Conservation (phyloP, 108 stramenopile species). For the Asterionellopsis glacialis region DNA sequence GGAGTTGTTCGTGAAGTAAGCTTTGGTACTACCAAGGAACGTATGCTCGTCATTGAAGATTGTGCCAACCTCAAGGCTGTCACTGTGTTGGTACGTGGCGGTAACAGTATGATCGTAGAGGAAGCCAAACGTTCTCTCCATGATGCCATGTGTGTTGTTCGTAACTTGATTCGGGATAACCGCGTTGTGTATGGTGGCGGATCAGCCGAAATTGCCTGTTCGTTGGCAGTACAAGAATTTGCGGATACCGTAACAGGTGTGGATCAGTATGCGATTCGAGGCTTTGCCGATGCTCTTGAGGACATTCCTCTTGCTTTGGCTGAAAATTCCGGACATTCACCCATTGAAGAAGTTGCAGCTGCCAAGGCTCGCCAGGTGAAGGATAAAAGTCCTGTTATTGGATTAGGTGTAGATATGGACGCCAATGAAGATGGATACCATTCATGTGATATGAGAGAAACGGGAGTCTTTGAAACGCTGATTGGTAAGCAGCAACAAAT, state of each 20-base stretch:
- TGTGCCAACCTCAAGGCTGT: slow-evolving; percentile 95
- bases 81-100: slow-evolving; percentile 96
- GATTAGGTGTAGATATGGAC: slow-evolving; percentile 73
- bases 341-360: slow-evolving; percentile 95
- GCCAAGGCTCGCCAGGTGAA: slow-evolving; percentile 92
- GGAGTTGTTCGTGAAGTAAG: slow-evolving; percentile 91
- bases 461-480: slow-evolving; percentile 98
- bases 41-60: slow-evolving; percentile 95
- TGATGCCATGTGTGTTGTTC: slow-evolving; percentile 99
- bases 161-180: slow-evolving; percentile 96
- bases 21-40: slow-evolving; percentile 96
- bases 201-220: slow-evolving; percentile 96
- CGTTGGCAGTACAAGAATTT: slow-evolving; percentile 85
- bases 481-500: slow-evolving; percentile 99
- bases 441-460: slow-evolving; percentile 86
- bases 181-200: slow-evolving; percentile 99
- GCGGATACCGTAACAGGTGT: slow-evolving; percentile 94
- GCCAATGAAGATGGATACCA: slow-evolving; percentile 60
- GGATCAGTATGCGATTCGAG: slow-evolving; percentile 98
- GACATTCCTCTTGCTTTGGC: slow-evolving; percentile 99
- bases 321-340: slow-evolving; percentile 95
- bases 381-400: slow-evolving; percentile 85
- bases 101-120: slow-evolving; percentile 99
- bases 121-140: slow-evolving; percentile 99
- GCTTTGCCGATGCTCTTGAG: slow-evolving; percentile 98